phyloP scores from a whole-genome alignment of 352 stramenopile genomes.

The Pseudoperonospora humuli region DNA sequence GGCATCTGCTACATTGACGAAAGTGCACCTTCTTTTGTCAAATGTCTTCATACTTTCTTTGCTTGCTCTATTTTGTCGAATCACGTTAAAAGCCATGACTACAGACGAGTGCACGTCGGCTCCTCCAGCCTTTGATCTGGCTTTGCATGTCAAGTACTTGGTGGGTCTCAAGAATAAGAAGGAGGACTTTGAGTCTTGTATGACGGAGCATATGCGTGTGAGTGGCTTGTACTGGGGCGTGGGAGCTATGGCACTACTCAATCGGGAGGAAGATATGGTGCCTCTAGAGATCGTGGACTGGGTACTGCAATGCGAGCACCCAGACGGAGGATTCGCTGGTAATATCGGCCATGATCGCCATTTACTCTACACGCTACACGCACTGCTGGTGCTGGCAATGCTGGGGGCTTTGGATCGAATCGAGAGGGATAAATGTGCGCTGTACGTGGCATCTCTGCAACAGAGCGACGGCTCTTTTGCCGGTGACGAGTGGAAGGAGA shows the following conservation, averaged over 20 bases:
- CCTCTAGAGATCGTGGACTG: slow-evolving; percentile 89
- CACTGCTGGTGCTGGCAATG: slow-evolving; percentile 96
- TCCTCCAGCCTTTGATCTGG: slow-evolving; percentile 42
- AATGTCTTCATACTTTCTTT: too few relatives aligned
- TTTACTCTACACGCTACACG: slow-evolving; percentile 96
- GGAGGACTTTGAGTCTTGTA: slow-evolving; percentile 86
- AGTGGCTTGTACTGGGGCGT: slow-evolving; percentile 98
- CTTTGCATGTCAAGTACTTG: slow-evolving; percentile 76
- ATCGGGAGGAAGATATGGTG: slow-evolving; percentile 77
- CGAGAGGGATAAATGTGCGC: slow-evolving; percentile 67
- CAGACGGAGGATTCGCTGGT: slow-evolving; percentile 91
- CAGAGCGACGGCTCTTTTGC: slow-evolving; percentile 95
- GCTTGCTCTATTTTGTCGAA: too few relatives aligned
- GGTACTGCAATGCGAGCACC: slow-evolving; percentile 92
- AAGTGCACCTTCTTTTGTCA: too few relatives aligned
- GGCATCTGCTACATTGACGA: too few relatives aligned
- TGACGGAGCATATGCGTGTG: slow-evolving; percentile 96
- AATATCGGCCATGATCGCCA: slow-evolving; percentile 96
- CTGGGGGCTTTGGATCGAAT: slow-evolving; percentile 79
- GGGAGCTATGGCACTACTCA: slow-evolving; percentile 90
- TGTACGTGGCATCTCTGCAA: slow-evolving; percentile 88
- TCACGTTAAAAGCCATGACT: slow-evolving; percentile 1
- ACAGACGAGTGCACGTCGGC: slow-evolving; percentile 17
- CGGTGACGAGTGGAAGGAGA: slow-evolving; percentile 95
- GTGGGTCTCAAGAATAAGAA: slow-evolving; percentile 77